phyloP scores from a whole-genome alignment of 129 eudicot genomes.

The Logfia minima region DNA sequence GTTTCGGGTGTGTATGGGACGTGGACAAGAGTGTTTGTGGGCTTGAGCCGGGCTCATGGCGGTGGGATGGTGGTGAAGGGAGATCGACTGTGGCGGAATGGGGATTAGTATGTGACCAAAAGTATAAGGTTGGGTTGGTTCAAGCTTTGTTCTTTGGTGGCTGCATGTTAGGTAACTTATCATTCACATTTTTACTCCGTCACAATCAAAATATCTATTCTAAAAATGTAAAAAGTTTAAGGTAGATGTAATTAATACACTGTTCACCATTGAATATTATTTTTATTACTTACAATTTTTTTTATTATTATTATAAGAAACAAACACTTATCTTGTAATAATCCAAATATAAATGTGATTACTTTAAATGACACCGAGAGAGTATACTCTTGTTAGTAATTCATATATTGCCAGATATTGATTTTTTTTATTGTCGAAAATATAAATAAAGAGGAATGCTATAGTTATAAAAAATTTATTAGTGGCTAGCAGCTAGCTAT shows the following conservation, averaged over 20 bases:
- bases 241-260: too few relatives aligned
- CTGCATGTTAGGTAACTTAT: slow-evolving; percentile 70
- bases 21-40: slow-evolving; percentile 44
- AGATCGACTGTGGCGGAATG: slow-evolving; percentile 77
- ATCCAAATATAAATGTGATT: too few relatives aligned
- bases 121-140: slow-evolving; percentile 80
- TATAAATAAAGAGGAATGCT: background rate
- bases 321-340: too few relatives aligned
- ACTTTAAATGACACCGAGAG: too few relatives aligned
- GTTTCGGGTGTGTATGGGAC: slow-evolving; percentile 25
- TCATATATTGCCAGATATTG: too few relatives aligned
- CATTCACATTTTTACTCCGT: background rate
- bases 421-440: background rate
- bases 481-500: too few relatives aligned
- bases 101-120: slow-evolving; percentile 66
- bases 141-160: slow-evolving; percentile 77
- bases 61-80: slow-evolving; percentile 48
- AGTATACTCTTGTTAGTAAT: too few relatives aligned
- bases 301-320: too few relatives aligned
- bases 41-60: slow-evolving; percentile 60
- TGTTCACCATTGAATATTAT: too few relatives aligned
- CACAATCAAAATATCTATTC: background rate
- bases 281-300: too few relatives aligned
- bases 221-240: background rate
- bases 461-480: too few relatives aligned